Base-by-base conservation (phyloP, 306 rosid genomes). In the Luffa aegyptiaca region DNA sequence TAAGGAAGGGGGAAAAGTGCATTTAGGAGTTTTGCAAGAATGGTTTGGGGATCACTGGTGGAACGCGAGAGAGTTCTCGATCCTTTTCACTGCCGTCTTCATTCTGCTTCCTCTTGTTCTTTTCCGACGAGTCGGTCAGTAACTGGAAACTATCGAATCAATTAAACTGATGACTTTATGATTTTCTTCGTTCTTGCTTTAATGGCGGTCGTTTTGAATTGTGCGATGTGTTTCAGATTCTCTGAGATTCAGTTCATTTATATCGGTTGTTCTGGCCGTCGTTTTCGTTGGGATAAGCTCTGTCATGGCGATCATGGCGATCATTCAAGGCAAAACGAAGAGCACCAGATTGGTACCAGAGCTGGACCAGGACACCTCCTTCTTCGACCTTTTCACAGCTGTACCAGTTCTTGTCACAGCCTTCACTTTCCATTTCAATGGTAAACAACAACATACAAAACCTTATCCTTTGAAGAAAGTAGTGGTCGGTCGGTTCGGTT, bases 21-120 rank as follows among this genome's bases (percentile, higher is more conserved):
- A 95, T 79, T 79, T 90, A 82, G 99, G 99, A 5, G 79, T 95
- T 84, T 84, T 95, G 86, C 99, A 91, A 63, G 93, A 93, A 57
- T 95, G 93, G 97, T 95, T 93, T 86, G 99, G 99, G 37, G 18
- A 81, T 83, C 99, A 93, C 1, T 91, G 97, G 97, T 95, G 99
- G 99, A 95, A 88, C 84, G 85, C 96, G 0, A 84, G 97, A 10
- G 97, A 93, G 76, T 84, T 90, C 42, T 88, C 97, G 8, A 48
- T 91, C 48, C 56, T 95, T 2, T 33, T 93, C 81, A 88, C 85
- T 8, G 59, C 91, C 65, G 76, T 87, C 37, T 72, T 91, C 10
- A 84, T 95, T 62, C 78, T 95, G 89, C 91, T 93, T 80, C 99
- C 99, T 9, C 62, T 95, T 86, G 92, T 88, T 77, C 86, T 95